Conservation (phyloP, 768 basidiomycete genomes). For the Trametes cingulata region DNA sequence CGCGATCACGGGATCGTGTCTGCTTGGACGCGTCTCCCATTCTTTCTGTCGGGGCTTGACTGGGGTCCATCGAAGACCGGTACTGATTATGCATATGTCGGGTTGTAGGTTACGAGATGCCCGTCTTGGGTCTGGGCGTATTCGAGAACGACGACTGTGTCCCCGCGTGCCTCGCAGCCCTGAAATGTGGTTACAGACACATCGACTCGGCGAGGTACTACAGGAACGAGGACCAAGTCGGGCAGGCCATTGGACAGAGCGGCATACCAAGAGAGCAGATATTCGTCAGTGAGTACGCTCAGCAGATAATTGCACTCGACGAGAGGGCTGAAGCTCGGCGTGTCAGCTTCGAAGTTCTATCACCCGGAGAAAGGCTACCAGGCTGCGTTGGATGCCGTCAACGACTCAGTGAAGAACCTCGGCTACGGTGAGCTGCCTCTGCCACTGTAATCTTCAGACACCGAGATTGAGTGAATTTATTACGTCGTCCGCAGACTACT, state of each 20-base stretch:
- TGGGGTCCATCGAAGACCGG: slow-evolving; percentile 59
- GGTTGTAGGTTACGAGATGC: slow-evolving; percentile 58
- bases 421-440: slow-evolving; percentile 36
- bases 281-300: slow-evolving; percentile 60
- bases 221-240: slow-evolving; percentile 62
- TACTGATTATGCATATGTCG: slow-evolving; percentile 43
- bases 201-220: slow-evolving; percentile 75
- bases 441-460: background rate
- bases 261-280: slow-evolving; percentile 55
- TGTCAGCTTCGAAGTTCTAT: slow-evolving; percentile 65
- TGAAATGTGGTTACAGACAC: slow-evolving; percentile 70
- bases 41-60: background rate
- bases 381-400: slow-evolving; percentile 26
- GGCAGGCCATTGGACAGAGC: slow-evolving; percentile 55
- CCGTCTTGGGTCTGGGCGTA: slow-evolving; percentile 68
- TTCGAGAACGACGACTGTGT: slow-evolving; percentile 64
- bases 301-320: background rate
- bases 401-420: slow-evolving; percentile 33
- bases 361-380: slow-evolving; percentile 44
- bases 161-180: slow-evolving; percentile 56
- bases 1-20: slow-evolving; percentile 43
- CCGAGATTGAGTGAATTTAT: too few relatives aligned
- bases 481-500: slow-evolving; percentile 35
- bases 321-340: background rate
- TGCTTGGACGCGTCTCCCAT: background rate